Percentiles rank a stretch among this genome's conserved stretches.
phyloP scores from a whole-genome alignment of 371 early-diverging fungal genomes.

The Mortierella sp. region DNA sequence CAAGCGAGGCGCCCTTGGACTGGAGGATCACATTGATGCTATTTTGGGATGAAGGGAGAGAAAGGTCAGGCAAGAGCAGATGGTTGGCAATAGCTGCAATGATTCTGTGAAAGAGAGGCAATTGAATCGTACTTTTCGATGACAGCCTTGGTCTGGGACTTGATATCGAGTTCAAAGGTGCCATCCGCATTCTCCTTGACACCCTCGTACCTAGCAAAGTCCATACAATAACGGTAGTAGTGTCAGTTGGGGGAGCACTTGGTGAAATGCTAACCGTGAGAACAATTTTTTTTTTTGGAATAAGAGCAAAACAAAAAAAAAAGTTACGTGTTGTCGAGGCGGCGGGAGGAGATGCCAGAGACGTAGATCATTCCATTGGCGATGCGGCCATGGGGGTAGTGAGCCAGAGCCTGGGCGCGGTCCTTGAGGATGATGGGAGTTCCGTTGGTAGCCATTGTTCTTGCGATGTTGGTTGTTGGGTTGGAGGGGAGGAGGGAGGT shows the following conservation, averaged over 20 bases:
- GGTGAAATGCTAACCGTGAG: neutral
- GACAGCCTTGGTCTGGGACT: conserved; percentile 71
- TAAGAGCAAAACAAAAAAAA: neutral
- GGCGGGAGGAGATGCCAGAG: conserved; percentile 73
- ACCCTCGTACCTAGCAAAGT: conserved; percentile 58
- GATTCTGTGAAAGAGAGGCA: neutral
- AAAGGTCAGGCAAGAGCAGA: neutral
- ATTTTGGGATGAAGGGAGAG: neutral
- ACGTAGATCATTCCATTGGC: conserved; percentile 70
- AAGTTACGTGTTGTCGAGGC: conserved; percentile 71
- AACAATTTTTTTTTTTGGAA: neutral
- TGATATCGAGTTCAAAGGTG: conserved; percentile 67
- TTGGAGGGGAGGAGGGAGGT: neutral
- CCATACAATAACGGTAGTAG: neutral
- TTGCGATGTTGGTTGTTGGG: neutral
- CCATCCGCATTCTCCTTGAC: conserved; percentile 66
- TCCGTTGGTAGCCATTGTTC: conserved; percentile 60
- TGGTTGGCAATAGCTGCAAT: neutral
- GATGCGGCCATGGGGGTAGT: conserved; percentile 76
- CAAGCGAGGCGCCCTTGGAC: conserved; percentile 63
- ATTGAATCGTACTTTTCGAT: conserved; percentile 66
- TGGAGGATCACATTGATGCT: conserved; percentile 71
- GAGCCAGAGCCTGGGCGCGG: conserved; percentile 73
- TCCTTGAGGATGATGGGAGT: conserved; percentile 61
- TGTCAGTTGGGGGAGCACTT: neutral